Evolutionary conservation across 2,329 filamentous ascomycete species (phyloP).

Genomic region (Penicillium sp.): DNA sequence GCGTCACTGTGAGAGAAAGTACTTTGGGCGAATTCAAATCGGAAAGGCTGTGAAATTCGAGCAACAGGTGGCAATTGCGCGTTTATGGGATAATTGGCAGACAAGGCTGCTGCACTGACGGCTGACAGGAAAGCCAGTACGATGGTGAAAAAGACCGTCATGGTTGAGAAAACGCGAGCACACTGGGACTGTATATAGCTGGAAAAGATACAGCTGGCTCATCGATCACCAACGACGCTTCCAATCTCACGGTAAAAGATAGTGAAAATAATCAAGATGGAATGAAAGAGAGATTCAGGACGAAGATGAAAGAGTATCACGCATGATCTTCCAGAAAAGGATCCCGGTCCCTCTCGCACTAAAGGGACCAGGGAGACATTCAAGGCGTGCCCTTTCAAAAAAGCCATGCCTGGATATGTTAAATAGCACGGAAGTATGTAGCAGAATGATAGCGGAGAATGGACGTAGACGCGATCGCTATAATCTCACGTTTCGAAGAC

Average conservation of each 20-base stretch:
- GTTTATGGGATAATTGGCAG: conserved; percentile 69
- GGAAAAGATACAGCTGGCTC: conserved; percentile 16
- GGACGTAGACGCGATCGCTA: conserved; percentile 22
- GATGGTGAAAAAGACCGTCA: conserved; percentile 28
- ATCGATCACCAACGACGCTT: conserved; percentile 7
- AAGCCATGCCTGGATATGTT: conserved; percentile 43
- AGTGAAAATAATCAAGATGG: conserved; percentile 8
- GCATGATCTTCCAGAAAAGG: conserved; percentile 22
- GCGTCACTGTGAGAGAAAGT: conserved; percentile 65
- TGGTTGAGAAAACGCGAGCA: conserved; percentile 22
- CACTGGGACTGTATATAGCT: conserved; percentile 11
- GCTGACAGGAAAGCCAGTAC: conserved; percentile 28
- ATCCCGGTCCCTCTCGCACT: conserved; percentile 25
- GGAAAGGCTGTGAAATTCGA: conserved; percentile 57
- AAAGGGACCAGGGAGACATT: conserved; percentile 36
- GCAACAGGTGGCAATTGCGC: conserved; percentile 80
- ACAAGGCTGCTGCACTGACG: conserved; percentile 36
- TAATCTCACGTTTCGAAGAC: conserved; percentile 33
- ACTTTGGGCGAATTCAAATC: conserved; percentile 47
- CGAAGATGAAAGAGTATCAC: conserved; percentile 19
- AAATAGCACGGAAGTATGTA: conserved; percentile 39
- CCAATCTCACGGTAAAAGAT: conserved; percentile 3
- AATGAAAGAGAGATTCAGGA: conserved; percentile 14
- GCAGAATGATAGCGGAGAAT: conserved; percentile 30
- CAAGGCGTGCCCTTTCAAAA: conserved; percentile 33